phyloP scores from a whole-genome alignment of 2,329 filamentous ascomycete genomes.

The Trichophyton equinum region DNA sequence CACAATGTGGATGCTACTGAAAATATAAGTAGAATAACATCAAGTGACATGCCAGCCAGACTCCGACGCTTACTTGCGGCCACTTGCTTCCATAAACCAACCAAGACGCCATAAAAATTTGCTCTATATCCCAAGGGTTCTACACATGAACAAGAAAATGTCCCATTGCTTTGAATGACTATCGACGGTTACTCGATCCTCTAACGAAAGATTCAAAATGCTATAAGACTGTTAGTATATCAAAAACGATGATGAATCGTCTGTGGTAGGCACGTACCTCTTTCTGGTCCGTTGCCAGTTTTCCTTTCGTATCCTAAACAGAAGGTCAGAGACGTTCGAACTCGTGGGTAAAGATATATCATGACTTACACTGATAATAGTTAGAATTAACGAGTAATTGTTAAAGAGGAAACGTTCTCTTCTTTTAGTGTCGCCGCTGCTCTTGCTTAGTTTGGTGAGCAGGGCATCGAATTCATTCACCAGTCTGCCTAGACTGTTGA shows the following conservation, averaged over 20 bases:
- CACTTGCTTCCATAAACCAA: not conserved
- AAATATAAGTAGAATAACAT: not conserved
- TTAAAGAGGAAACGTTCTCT: constrained; percentile 82
- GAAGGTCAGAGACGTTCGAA: not conserved
- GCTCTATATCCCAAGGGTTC: not conserved
- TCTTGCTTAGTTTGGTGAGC: constrained; percentile 63
- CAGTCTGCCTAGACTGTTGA: constrained; percentile 63
- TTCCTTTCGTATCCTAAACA: constrained; percentile 34
- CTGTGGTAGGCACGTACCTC: constrained; percentile 23
- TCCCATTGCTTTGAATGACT: not conserved
- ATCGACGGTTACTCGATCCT: not conserved
- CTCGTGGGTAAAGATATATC: constrained; percentile 9
- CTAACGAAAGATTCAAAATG: constrained; percentile 29
- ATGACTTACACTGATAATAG: constrained; percentile 60
- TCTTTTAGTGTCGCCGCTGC: constrained; percentile 63
- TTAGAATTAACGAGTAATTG: constrained; percentile 88
- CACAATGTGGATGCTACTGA: not conserved
- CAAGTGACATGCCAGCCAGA: not conserved
- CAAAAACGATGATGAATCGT: not conserved
- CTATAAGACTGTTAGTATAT: constrained; percentile 17
- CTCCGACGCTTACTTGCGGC: not conserved
- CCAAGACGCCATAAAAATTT: not conserved
- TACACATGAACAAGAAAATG: not conserved
- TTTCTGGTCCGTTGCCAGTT: constrained; percentile 55
- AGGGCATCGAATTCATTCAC: constrained; percentile 74